Evolutionary conservation across 2,329 filamentous ascomycete genomes (phyloP), one percentile per base, ranked within the genome.

Genomic region (Basipetospora chlamydospora): DNA sequence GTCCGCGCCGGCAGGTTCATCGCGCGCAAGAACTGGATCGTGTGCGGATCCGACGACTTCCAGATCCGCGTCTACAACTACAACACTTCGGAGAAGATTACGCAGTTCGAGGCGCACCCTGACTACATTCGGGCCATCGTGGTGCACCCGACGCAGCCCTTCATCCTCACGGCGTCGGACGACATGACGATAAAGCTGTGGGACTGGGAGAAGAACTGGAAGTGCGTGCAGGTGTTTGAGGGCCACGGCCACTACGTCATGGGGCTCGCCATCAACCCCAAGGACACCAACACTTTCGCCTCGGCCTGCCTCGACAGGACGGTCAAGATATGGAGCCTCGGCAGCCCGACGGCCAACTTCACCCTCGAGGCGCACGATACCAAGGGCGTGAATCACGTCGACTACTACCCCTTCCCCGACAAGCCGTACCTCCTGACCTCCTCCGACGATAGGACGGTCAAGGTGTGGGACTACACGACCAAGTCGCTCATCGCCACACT

Each of bases 181-280:
- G 87, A 95, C 56, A 93, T 94, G 86, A 94, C 86, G 39, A 94
- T 95, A 55, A 94, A 90, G 69, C 70, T 95, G 35, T 98, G 90
- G 87, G 87, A 98, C 57, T 98, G 90, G 90, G 90, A 98, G 50
- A 92, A 90, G 59, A 77, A 77, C 47, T 98, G 90, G 90, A 94
- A 95, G 59, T 96, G 88, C 54, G 84, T 96, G 22, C 86, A 94
- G 58, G 76, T 93, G 30, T 98, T 95, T 51, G 88, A 96, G 57
- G 90, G 90, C 21, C 92, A 98, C 56, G 82, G 79, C 48, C 90
- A 93, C 63, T 94, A 93, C 47, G 88, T 94, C 44, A 95, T 96
- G 88, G 85, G 85, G 20, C 67, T 96, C 44, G 80, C 88, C 35
- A 94, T 96, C 56, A 98, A 98, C 59, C 90, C 90, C 34, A 98